A percentile compares a stretch with the other conserved stretches of the same genome.
Conservation (phyloP, 768 basidiomycete species). For the Hericium alpestre region DNA sequence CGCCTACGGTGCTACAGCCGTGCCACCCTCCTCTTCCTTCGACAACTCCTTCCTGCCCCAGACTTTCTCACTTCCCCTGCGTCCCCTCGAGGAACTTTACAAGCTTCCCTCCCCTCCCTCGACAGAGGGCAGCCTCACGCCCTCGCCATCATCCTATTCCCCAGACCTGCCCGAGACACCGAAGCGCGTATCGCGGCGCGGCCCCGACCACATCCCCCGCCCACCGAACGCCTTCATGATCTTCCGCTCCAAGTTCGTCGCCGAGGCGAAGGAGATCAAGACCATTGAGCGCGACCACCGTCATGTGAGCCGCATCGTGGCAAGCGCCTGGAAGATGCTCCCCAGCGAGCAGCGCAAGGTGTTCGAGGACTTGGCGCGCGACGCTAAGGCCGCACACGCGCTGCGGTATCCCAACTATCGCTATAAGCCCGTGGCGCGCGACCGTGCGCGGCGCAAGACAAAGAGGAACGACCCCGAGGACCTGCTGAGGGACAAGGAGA, state of each 20-base stretch:
- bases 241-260: conserved; percentile 20
- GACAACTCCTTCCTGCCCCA: no score
- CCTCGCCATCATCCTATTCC: background rate
- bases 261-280: conserved; percentile 6
- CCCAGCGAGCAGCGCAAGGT: conserved; percentile 10
- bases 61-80: no score
- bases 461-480: conserved; percentile 9
- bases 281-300: conserved; percentile 16
- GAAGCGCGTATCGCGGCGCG: background rate
- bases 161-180: background rate
- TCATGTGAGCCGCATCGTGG: conserved; percentile 15
- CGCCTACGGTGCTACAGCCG: no score
- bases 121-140: background rate
- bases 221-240: conserved; percentile 19
- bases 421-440: conserved; percentile 6
- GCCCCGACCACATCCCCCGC: conserved; percentile 11
- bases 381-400: conserved; percentile 15
- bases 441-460: conserved; percentile 5
- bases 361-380: conserved; percentile 14
- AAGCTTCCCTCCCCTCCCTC: background rate
- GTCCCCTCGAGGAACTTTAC: background rate
- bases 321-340: conserved; percentile 16
- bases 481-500: conserved; percentile 5
- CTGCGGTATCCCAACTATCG: conserved; percentile 16
- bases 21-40: no score